These are phyloP conservation scores for Trichoderma hamatum DNA, from an alignment of 2,329 filamentous ascomycete species.

Conservation along the genomic window DNA sequence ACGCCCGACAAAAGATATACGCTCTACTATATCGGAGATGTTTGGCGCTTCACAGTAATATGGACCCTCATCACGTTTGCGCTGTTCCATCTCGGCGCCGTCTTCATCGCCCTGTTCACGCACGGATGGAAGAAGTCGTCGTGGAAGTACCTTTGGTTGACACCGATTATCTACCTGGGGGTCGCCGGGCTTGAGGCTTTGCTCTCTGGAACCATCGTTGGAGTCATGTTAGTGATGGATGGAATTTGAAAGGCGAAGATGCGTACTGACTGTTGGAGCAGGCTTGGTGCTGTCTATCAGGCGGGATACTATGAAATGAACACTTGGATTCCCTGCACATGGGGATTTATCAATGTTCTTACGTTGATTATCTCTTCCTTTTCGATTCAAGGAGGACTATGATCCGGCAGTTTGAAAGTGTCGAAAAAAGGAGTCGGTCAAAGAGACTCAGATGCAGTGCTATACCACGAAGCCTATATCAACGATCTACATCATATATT, in stretches of 20 bases:
- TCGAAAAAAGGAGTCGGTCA: not conserved
- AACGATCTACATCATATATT: not conserved
- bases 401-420: slow-evolving; percentile 34
- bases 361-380: slow-evolving; percentile 86
- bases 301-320: slow-evolving; percentile 88
- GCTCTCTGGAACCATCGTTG: slow-evolving; percentile 79
- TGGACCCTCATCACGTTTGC: slow-evolving; percentile 85
- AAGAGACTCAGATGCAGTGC: not conserved
- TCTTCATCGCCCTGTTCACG: slow-evolving; percentile 71
- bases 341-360: slow-evolving; percentile 82
- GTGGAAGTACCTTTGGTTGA: slow-evolving; percentile 69
- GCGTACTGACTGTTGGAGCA: slow-evolving; percentile 39
- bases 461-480: not conserved
- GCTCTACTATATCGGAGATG: slow-evolving; percentile 74
- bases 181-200: slow-evolving; percentile 76
- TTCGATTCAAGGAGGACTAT: slow-evolving; percentile 88
- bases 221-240: slow-evolving; percentile 66
- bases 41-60: slow-evolving; percentile 83
- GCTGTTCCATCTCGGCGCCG: slow-evolving; percentile 72
- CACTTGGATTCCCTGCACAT: slow-evolving; percentile 90
- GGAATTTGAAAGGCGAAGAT: not conserved
- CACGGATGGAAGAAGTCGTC: slow-evolving; percentile 63
- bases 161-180: slow-evolving; percentile 70
- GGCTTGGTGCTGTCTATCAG: slow-evolving; percentile 77
- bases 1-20: slow-evolving; percentile 51